Conservation (phyloP, 2,329 filamentous ascomycete genomes). For the Colletotrichum euphorbiae region DNA sequence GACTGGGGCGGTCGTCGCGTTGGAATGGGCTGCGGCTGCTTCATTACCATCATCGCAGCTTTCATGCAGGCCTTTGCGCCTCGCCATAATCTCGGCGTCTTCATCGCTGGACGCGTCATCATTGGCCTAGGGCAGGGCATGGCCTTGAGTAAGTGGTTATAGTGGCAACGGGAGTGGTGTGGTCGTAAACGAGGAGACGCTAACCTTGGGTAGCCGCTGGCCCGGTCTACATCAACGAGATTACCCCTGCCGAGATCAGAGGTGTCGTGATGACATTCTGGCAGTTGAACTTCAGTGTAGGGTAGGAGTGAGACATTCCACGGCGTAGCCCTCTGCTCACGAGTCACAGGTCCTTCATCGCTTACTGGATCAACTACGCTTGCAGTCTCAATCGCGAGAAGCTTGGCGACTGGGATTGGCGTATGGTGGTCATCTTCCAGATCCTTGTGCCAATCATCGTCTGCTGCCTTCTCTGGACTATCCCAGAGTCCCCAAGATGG, state of each 20-base stretch:
- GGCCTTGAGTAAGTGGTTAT: constrained; percentile 62
- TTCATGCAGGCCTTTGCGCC: constrained; percentile 74
- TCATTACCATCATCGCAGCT: constrained; percentile 71
- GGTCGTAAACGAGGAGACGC: background rate
- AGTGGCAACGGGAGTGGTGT: constrained; percentile 53
- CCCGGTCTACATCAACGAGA: constrained; percentile 77
- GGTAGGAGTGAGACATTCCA: constrained; percentile 46
- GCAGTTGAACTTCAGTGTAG: constrained; percentile 76
- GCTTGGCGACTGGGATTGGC: constrained; percentile 79
- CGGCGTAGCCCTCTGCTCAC: background rate
- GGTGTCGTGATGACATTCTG: constrained; percentile 77
- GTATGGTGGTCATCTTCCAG: constrained; percentile 79
- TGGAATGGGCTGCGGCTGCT: constrained; percentile 70
- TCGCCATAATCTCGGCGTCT: constrained; percentile 66
- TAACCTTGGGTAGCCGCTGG: constrained; percentile 62
- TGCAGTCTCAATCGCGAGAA: constrained; percentile 64
- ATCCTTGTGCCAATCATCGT: constrained; percentile 73
- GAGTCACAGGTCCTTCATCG: constrained; percentile 63
- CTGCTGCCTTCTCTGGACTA: constrained; percentile 69
- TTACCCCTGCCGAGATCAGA: constrained; percentile 72
- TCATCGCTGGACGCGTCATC: constrained; percentile 72
- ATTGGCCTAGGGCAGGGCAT: constrained; percentile 75
- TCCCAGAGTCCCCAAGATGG: constrained; percentile 77
- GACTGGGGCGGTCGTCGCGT: constrained; percentile 68
- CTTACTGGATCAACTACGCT: constrained; percentile 67